phyloP scores from a whole-genome alignment of 148 eudicot genomes.

The Nepenthes gracilis region DNA sequence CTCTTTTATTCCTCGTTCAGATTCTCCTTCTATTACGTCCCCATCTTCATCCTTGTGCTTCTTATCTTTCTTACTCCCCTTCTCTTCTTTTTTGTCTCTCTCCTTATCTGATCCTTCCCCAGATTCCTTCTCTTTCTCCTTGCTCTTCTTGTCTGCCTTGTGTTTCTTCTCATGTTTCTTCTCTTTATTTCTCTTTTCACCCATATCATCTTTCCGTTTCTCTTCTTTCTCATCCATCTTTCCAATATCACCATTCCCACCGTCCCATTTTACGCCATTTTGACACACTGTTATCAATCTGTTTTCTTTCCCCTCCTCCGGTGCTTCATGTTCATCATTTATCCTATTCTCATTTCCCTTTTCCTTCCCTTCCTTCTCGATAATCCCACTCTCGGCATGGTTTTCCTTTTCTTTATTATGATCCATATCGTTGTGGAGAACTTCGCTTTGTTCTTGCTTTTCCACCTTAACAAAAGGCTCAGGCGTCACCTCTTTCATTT shows the following conservation, averaged over 20 bases:
- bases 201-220: neutral
- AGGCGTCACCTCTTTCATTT: too few relatives aligned
- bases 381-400: neutral
- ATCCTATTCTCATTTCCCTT: neutral
- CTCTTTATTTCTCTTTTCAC: neutral
- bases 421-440: neutral
- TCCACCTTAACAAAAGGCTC: too few relatives aligned
- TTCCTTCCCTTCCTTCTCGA: neutral
- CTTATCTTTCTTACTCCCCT: neutral
- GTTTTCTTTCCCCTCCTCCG: neutral
- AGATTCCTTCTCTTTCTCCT: neutral
- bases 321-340: neutral
- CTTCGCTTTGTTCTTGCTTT: too few relatives aligned
- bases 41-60: slow-evolving; percentile 4
- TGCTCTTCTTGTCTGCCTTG: neutral
- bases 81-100: neutral
- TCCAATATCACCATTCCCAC: too few relatives aligned
- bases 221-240: too few relatives aligned
- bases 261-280: too few relatives aligned
- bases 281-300: too few relatives aligned
- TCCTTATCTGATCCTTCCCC: neutral
- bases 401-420: neutral
- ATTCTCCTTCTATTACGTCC: too few relatives aligned
- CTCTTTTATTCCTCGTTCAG: neutral
- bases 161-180: neutral